Base-by-base conservation (phyloP, 768 basidiomycete genomes). In the Dendrothele bispora region DNA sequence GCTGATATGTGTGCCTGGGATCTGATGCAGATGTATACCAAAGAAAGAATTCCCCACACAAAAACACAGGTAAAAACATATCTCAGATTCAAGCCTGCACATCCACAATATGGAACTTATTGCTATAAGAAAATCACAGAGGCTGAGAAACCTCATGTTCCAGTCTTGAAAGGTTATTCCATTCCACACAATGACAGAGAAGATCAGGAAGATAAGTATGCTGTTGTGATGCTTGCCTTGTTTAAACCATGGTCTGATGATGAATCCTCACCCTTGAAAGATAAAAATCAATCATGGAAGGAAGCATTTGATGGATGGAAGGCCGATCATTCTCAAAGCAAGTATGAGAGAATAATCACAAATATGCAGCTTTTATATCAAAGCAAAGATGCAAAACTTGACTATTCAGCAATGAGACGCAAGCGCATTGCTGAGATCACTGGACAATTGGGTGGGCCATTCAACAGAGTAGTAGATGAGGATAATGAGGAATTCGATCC, bases 41-140 rank as follows among this genome's bases (percentile, higher is more conserved):
- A 39, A 26, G 30, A 15, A 27, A 11, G 20, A 37, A 7, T 39
- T 24, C 38, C 38, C 12, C 7, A n/a, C 32, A 8, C 18, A 20
- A n/a, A 22, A 18, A 40, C 18, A 28, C 38, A 21, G 28, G n/a
- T 11, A 7, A 54, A 50, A 22, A 42, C 42, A 22, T 50, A 41
- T 40, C 29, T 50, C 3, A 12, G 20, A 7, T 54, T 54, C 38
- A 36, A 47, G 25, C 29, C 21, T 6, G 43, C 38, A 6, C 52
- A 54, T 41, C 52, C 52, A 8, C 49, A 54, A 25, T 35, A 50
- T 18, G 25, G 21, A 11, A 41, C 49, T 3, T 49, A 54, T 40
- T 46, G 48, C 37, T 21, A 50, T 27, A 46, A 49, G 21, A 34
- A 42, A n/a, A n/a, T n/a, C n/a, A n/a, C n/a, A n/a, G n/a, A n/a